A percentile compares a stretch with the other conserved stretches of the same genome.
Conservation (phyloP, 495 filamentous ascomycete species). For the Lophiostoma macrostomum region DNA sequence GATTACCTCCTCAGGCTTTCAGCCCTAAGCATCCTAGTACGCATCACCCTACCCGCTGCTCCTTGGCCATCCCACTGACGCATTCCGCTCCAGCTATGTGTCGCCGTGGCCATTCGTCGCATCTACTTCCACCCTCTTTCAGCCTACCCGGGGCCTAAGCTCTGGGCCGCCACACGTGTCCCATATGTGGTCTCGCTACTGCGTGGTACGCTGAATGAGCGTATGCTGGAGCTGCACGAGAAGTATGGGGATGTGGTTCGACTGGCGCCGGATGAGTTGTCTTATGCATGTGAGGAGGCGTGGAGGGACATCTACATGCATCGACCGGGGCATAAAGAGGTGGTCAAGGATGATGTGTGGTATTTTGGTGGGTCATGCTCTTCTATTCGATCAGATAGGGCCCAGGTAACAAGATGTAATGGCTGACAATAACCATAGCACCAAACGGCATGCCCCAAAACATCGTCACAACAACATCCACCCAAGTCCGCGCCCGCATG, state of each 20-base stretch:
- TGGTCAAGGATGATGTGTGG: conserved; percentile 16
- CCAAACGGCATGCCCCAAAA: conserved; percentile 15
- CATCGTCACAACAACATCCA: conserved; percentile 13
- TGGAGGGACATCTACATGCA: conserved; percentile 40
- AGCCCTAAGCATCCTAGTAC: too few relatives aligned
- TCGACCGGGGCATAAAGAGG: conserved; percentile 25
- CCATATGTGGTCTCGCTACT: conserved; percentile 13
- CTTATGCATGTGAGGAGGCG: conserved; percentile 31
- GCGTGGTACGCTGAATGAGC: not conserved
- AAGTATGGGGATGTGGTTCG: conserved; percentile 32
- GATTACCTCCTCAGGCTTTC: too few relatives aligned
- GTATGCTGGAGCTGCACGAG: conserved; percentile 7
- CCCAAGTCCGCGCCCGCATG: conserved; percentile 6
- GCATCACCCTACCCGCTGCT: too few relatives aligned
- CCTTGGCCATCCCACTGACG: too few relatives aligned
- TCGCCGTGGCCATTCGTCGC: conserved; percentile 37
- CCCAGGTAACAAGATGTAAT: not conserved
- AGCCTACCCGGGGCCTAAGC: conserved; percentile 15
- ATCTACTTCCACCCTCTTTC: conserved; percentile 48
- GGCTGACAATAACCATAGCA: not conserved
- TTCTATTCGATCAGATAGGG: not conserved
- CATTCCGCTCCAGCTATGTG: not conserved
- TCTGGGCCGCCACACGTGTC: conserved; percentile 14
- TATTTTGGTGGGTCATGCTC: conserved; percentile 14
- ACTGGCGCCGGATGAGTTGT: conserved; percentile 37